Evolutionary conservation across 2,329 filamentous ascomycete genomes (phyloP).

Genomic region (Epichloe gansuensis): DNA sequence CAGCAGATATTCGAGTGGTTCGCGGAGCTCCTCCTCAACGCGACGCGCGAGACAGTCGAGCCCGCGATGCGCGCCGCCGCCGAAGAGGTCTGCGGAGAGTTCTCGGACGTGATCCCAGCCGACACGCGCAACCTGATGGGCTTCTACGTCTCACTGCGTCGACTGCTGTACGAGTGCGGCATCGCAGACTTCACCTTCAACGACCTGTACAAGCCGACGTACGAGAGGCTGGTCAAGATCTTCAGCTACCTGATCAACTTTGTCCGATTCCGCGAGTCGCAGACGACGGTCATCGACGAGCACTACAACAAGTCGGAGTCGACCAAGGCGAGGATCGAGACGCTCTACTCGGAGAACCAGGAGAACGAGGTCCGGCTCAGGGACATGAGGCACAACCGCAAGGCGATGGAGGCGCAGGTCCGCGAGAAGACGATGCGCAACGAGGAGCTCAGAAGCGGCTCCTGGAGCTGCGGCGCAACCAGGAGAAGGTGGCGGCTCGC

Average conservation of each 20-base stretch:
- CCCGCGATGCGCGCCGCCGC: conserved; percentile 89
- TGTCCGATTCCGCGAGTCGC: conserved; percentile 88
- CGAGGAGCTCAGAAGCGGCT: conserved; percentile 70
- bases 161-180: conserved; percentile 74
- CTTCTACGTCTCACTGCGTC: conserved; percentile 77
- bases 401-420: conserved; percentile 69
- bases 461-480: conserved; percentile 66
- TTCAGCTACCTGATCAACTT: conserved; percentile 99
- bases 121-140: conserved; percentile 93
- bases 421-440: conserved; percentile 78
- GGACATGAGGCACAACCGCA: conserved; percentile 69
- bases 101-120: conserved; percentile 69
- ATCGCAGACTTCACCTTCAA: conserved; percentile 89
- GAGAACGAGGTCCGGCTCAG: conserved; percentile 69
- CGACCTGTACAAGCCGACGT: conserved; percentile 82
- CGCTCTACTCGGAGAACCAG: conserved; percentile 74
- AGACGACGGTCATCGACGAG: conserved; percentile 79
- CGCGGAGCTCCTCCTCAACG: conserved; percentile 84
- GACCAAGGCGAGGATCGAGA: conserved; percentile 78
- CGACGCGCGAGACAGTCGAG: conserved; percentile 83
- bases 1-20: conserved; percentile 99
- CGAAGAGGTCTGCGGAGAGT: conserved; percentile 75
- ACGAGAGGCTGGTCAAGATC: conserved; percentile 83
- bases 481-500: conserved; percentile 71
- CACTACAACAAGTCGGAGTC: conserved; percentile 85